Percentiles rank a stretch among this genome's conserved stretches.
Conservation (phyloP, 129 eudicot genomes). For the Centaurea solstitialis region DNA sequence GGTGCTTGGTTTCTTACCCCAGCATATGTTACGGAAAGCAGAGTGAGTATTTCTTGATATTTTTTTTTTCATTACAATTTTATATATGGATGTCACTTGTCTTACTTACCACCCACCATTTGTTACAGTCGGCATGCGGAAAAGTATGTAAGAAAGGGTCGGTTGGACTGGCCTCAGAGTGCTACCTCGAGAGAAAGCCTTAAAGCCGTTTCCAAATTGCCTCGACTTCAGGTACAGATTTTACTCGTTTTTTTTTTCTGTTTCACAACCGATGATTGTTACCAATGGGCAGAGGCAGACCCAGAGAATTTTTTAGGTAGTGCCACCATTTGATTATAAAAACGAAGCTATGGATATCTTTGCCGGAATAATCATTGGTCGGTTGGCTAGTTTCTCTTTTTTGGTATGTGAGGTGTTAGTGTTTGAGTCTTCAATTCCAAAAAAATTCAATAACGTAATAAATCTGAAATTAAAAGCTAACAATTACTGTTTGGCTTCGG, state of each 20-base stretch:
- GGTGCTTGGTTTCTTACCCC: conserved; percentile 75
- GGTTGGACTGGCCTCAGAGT: conserved; percentile 86
- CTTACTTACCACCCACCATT: background rate
- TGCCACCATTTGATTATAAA: too few relatives aligned
- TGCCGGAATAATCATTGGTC: too few relatives aligned
- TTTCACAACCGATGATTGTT: background rate
- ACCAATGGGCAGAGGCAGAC: too few relatives aligned
- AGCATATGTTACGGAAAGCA: conserved; percentile 67
- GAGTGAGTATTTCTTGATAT: conserved; percentile 43
- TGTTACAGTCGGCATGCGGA: conserved; percentile 64
- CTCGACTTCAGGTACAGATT: conserved; percentile 60
- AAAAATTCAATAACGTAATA: too few relatives aligned
- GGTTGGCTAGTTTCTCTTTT: too few relatives aligned
- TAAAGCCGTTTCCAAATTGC: conserved; percentile 67
- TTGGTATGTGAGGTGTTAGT: too few relatives aligned
- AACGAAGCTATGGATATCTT: too few relatives aligned
- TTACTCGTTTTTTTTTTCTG: background rate
- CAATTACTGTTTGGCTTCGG: background rate
- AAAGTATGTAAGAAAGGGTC: conserved; percentile 70
- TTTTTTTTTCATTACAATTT: background rate
- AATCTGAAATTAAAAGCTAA: background rate
- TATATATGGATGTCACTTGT: background rate
- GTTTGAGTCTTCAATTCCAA: too few relatives aligned
- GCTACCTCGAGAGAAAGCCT: conserved; percentile 86
- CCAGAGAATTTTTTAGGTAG: too few relatives aligned